Evolutionary conservation across 768 basidiomycete genomes (phyloP).

Genomic region (Lactarius quietus): DNA sequence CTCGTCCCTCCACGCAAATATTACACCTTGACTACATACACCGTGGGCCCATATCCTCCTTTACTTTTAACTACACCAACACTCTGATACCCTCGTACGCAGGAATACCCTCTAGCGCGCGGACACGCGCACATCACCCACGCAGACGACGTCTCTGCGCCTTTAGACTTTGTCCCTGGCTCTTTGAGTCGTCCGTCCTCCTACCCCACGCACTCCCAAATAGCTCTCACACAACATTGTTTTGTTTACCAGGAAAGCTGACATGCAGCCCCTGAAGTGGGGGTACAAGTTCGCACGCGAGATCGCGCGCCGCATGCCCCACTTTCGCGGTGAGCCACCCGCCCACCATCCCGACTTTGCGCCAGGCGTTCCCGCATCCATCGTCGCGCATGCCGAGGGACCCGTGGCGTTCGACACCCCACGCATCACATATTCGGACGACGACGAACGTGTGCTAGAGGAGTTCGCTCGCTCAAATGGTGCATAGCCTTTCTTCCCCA

Average conservation of each 20-base stretch:
- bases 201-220: background rate
- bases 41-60: conserved; percentile 9
- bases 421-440: conserved; percentile 33
- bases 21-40: conserved; percentile 18
- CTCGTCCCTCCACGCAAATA: conserved; percentile 25
- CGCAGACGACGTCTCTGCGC: too few species aligned
- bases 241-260: conserved; percentile 28
- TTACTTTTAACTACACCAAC: background rate
- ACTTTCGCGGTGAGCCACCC: conserved; percentile 35
- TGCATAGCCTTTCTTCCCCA: background rate
- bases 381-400: conserved; percentile 15
- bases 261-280: conserved; percentile 45
- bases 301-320: conserved; percentile 49
- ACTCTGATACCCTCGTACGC: too few species aligned
- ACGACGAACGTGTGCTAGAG: conserved; percentile 37
- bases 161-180: conserved; percentile 29
- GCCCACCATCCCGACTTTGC: conserved; percentile 34
- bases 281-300: conserved; percentile 56
- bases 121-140: too few species aligned
- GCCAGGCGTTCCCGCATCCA: conserved; percentile 30
- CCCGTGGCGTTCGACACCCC: conserved; percentile 31
- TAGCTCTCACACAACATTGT: too few species aligned
- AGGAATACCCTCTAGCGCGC: conserved; percentile 30
- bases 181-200: conserved; percentile 26
- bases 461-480: conserved; percentile 27